phyloP scores from a whole-genome alignment of 2,329 filamentous ascomycete species.

The Eurotiales sp. region DNA sequence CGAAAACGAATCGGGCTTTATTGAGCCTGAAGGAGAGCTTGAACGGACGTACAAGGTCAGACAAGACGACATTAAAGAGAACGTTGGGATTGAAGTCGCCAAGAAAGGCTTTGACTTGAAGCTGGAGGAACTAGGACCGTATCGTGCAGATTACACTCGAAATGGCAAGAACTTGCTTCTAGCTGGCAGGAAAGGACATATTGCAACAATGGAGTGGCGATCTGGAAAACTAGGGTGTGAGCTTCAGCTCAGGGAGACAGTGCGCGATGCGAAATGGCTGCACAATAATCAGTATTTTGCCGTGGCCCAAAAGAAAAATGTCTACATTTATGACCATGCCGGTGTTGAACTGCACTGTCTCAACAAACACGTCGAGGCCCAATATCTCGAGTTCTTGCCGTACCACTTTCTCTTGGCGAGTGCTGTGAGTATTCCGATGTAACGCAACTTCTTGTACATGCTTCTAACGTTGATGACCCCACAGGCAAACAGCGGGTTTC shows the following conservation, averaged over 20 bases:
- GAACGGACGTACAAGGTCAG: slow-evolving; percentile 90
- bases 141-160: slow-evolving; percentile 80
- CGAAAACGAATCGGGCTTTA: slow-evolving; percentile 78
- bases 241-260: slow-evolving; percentile 82
- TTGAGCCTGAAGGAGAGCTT: slow-evolving; percentile 83
- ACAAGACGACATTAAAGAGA: slow-evolving; percentile 75
- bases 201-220: slow-evolving; percentile 95
- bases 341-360: slow-evolving; percentile 92
- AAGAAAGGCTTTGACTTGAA: slow-evolving; percentile 92
- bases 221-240: slow-evolving; percentile 89
- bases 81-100: slow-evolving; percentile 75
- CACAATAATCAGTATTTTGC: slow-evolving; percentile 93
- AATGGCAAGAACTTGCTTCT: slow-evolving; percentile 84
- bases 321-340: slow-evolving; percentile 91
- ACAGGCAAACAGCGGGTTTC: slow-evolving; percentile 71
- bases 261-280: slow-evolving; percentile 85
- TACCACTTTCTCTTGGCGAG: slow-evolving; percentile 94
- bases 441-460: too few relatives aligned
- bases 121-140: slow-evolving; percentile 78
- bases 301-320: slow-evolving; percentile 91
- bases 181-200: slow-evolving; percentile 85
- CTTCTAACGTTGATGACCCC: background rate
- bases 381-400: slow-evolving; percentile 90
- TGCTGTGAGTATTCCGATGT: slow-evolving; percentile 55
- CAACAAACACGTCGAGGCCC: slow-evolving; percentile 84